Evolutionary conservation across 2,329 filamentous ascomycete species (phyloP), one percentile per base, ranked within the genome.

Genomic region (Metarhizium rileyi): DNA sequence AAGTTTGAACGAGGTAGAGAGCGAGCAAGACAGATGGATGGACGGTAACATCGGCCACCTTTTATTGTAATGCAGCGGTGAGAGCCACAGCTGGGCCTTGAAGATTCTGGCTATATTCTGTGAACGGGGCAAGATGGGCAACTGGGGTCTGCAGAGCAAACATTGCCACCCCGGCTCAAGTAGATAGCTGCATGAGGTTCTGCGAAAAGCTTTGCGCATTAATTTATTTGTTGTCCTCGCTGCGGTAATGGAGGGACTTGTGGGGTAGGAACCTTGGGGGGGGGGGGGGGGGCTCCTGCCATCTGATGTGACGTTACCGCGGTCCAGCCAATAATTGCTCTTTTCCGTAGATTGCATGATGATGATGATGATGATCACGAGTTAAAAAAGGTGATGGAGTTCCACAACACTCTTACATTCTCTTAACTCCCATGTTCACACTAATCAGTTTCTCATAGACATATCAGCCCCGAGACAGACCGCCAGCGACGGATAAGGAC

Each of bases 351-450:
- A 14, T 14, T 42, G 22, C 38, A 16, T 25, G 38, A n/a, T n/a
- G 20, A 25, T 25, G 10, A 2, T 20, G 22, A 20, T 12, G 9
- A 38, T 38, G 18, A 7, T n/a, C 12, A 33, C 16, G 30, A 33
- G 5, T 10, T 5, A 12, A 16, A 33, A 10, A 33, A 12, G 16
- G 30, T 8, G 30, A 33, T 14, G 30, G 30, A 12, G 30, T 10
- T 38, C 35, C 35, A 38, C n/a, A n/a, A n/a, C n/a, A 20, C 35
- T 38, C 35, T 9, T 20, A 16, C 20, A 16, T 44, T 3, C 8
- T 22, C 59, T 77, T 73, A 6, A 74, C 52, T 1, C 73, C 74
- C 1, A 70, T 69, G 23, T 66, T 67, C 25, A 77, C 59, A 2
- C 74, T 62, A 8, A 77, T 63, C 53, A 73, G 63, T 49, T 70